These are phyloP conservation scores for Fonsecaea monophora DNA, from an alignment of 2,329 filamentous ascomycete genomes.

Conservation along the genomic window DNA sequence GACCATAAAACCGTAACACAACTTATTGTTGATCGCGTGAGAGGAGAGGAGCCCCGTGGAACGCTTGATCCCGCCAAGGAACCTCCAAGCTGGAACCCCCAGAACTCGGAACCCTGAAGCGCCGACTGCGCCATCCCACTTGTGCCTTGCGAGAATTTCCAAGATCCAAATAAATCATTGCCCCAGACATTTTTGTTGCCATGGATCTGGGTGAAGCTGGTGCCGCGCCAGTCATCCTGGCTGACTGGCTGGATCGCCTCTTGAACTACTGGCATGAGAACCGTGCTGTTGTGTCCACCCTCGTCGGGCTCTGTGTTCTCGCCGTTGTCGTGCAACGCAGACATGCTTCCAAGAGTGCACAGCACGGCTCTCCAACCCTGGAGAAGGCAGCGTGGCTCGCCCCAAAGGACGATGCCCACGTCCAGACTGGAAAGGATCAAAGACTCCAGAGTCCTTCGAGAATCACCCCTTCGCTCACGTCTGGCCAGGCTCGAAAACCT, in stretches of 20 bases:
- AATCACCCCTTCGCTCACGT: neutral
- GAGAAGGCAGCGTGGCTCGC: slow-evolving; percentile 35
- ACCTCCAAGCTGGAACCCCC: neutral
- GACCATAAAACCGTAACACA: no score
- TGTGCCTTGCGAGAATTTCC: neutral
- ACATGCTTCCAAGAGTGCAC: slow-evolving; percentile 6
- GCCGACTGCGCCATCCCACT: slow-evolving; percentile 1
- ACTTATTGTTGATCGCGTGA: no score
- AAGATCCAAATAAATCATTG: neutral
- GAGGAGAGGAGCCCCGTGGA: no score
- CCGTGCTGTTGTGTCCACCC: slow-evolving; percentile 26
- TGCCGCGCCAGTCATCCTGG: slow-evolving; percentile 34
- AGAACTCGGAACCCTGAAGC: neutral
- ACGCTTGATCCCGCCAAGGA: no score
- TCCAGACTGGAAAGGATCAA: slow-evolving; percentile 10
- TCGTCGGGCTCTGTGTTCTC: slow-evolving; percentile 25
- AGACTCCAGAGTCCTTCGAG: slow-evolving; percentile 1
- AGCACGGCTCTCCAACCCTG: slow-evolving; percentile 24
- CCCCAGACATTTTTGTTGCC: neutral
- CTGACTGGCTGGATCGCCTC: slow-evolving; percentile 37
- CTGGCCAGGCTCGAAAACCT: slow-evolving; percentile 27
- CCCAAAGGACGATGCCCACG: neutral
- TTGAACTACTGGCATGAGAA: slow-evolving; percentile 38
- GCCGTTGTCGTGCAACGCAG: slow-evolving; percentile 27
- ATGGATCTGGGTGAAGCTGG: slow-evolving; percentile 39